Conservation (phyloP, 768 basidiomycete genomes). For the Calocera cornea region DNA sequence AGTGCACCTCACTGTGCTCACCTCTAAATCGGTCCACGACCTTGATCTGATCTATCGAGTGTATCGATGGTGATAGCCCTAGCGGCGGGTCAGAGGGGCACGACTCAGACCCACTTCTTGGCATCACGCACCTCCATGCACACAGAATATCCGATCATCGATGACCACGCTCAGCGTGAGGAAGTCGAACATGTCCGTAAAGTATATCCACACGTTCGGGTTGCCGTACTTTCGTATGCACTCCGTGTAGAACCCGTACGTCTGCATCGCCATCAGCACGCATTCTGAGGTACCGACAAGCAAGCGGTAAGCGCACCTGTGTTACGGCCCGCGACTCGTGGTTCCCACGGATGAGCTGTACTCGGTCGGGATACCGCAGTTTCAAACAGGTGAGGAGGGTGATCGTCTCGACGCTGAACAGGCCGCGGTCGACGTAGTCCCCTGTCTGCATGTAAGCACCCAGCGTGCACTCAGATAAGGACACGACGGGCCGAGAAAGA, state of each 20-base stretch:
- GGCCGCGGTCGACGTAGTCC: conserved; percentile 94
- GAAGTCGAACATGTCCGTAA: conserved; percentile 99
- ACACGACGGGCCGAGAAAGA: conserved; percentile 71
- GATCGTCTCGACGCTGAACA: conserved; percentile 98
- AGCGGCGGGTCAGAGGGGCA: conserved; percentile 11
- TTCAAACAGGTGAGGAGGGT: conserved; percentile 94
- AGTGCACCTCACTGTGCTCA: conserved; percentile 23
- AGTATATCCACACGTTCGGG: conserved; percentile 95
- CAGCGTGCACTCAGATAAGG: conserved; percentile 5
- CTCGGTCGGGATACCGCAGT: conserved; percentile 88
- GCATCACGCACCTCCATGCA: conserved; percentile 69
- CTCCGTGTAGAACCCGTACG: conserved; percentile 98
- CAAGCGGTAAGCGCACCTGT: conserved; percentile 51
- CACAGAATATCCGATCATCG: conserved; percentile 97
- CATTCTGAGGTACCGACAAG: conserved; percentile 17
- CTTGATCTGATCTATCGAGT: conserved; percentile 98
- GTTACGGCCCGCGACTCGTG: conserved; percentile 97
- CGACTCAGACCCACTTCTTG: too few relatives aligned
- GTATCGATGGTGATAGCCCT: conserved; percentile 96
- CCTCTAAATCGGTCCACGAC: conserved; percentile 97
- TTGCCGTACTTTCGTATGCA: conserved; percentile 95
- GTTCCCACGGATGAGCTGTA: conserved; percentile 93
- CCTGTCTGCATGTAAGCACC: conserved; percentile 34
- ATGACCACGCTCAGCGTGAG: conserved; percentile 94
- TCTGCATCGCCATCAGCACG: conserved; percentile 35